Conservation (phyloP, 2,329 filamentous ascomycete species). For the Colletotrichum melonis region DNA sequence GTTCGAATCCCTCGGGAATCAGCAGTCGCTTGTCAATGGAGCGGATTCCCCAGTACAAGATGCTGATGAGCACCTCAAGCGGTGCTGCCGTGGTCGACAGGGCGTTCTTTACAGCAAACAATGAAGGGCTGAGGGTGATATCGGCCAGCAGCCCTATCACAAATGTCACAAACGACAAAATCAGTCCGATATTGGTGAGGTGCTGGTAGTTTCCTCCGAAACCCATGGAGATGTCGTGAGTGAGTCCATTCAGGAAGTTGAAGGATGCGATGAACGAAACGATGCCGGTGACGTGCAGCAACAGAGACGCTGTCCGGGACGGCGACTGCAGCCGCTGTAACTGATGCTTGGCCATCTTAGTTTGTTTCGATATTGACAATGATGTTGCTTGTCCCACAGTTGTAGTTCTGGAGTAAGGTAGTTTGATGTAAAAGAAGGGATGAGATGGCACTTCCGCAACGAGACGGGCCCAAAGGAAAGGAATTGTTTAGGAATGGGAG, state of each 20-base stretch:
- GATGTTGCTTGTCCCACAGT: conserved; percentile 1
- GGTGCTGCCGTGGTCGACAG: conserved; percentile 75
- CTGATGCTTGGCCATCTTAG: conserved; percentile 63
- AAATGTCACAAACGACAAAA: conserved; percentile 71
- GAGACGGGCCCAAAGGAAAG: conserved; percentile 1
- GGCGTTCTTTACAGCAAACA: conserved; percentile 76
- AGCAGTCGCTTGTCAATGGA: conserved; percentile 65
- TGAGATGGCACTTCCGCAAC: conserved; percentile 5
- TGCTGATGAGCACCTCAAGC: conserved; percentile 76
- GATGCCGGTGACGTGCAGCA: conserved; percentile 68
- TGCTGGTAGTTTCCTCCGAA: conserved; percentile 79
- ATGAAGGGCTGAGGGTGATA: conserved; percentile 63
- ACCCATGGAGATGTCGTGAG: conserved; percentile 64
- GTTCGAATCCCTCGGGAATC: conserved; percentile 64
- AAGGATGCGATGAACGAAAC: conserved; percentile 66
- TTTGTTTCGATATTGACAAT: not conserved
- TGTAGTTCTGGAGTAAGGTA: not conserved
- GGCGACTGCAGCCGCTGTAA: conserved; percentile 76
- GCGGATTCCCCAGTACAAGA: conserved; percentile 79
- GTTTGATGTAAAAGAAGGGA: conserved; percentile 11
- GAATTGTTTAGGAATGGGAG: conserved; percentile 26
- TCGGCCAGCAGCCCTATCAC: conserved; percentile 72
- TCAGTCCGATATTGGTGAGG: conserved; percentile 79
- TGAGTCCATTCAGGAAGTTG: conserved; percentile 60
- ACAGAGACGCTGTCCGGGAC: conserved; percentile 70